Base-by-base conservation (phyloP, 2,329 filamentous ascomycete species). In the Diaporthe longicolla region DNA sequence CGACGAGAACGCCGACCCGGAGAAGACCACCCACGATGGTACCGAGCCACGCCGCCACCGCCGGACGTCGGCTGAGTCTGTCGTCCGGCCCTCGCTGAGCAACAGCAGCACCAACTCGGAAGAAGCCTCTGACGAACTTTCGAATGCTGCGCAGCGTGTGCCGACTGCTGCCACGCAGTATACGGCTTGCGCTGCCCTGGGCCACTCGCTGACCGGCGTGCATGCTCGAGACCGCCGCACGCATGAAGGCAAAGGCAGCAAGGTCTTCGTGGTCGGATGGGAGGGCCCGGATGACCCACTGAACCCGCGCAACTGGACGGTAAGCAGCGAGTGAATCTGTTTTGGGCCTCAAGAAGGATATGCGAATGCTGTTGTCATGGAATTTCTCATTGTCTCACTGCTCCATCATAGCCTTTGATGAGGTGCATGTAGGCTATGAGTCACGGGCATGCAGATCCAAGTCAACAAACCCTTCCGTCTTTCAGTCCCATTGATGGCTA, bases 241-340 rank as follows among this genome's bases (percentile, higher is more conserved):
- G 3, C 73, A 80, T 70, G 77, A 78, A 15, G 79, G 77, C n/a
- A 73, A 79, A 7, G 78, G 79, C 0, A 74, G 76, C 2, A 76
- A 79, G 43, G 81, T 85, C 40, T 86, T 76, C n/a, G 63, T 76
- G 9, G 84, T 86, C 43, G 82, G 80, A n/a, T 86, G 82, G 80
- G 81, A 83, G 59, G 79, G 78, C 10, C 76, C 80, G 2, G 77
- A 81, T 40, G 85, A 86, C 75, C 77, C 79, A 0, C 76, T 83
- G 57, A 82, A 83, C 65, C 85, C 85, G 4, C 79, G 80, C 29
- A 85, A 85, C 54, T 85, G 81, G 80, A 76, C 78, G 8, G 43
- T 74, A 35, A 68, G 63, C 48, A 68, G 11, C 4, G 2, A 13
- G 1, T 24, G n/a, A 9, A 21, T 2, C 8, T 15, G 7, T 1